Percentiles rank a stretch among this genome's conserved stretches.
Evolutionary conservation across 164 flowering plant species (phyloP).

Genomic region (Sextonia rubra): DNA sequence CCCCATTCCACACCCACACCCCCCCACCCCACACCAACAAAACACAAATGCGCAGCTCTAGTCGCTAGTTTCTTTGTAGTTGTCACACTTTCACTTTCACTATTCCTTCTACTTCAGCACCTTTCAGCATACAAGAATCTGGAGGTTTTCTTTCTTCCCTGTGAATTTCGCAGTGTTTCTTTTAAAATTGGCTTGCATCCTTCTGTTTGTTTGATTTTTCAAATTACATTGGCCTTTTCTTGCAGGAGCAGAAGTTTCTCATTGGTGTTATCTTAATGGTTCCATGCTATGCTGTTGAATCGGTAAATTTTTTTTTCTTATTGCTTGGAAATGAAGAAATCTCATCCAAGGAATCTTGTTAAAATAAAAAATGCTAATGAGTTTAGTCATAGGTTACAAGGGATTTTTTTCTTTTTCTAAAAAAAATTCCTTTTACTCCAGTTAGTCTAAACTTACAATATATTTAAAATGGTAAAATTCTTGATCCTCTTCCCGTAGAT

Average conservation of each 20-base stretch:
- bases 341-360: background rate
- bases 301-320: slow-evolving; percentile 43
- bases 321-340: no score
- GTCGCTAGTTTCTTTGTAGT: slow-evolving; percentile 47
- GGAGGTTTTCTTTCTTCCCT: slow-evolving; percentile 39
- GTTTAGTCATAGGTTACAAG: background rate
- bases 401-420: background rate
- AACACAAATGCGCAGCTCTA: slow-evolving; percentile 61
- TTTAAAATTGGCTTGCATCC: background rate
- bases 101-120: slow-evolving; percentile 67
- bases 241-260: slow-evolving; percentile 94
- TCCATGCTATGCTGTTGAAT: slow-evolving; percentile 90
- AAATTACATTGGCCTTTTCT: slow-evolving; percentile 4
- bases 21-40: no score
- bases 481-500: background rate
- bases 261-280: slow-evolving; percentile 93
- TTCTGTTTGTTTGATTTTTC: background rate
- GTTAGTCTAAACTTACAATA: background rate
- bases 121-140: slow-evolving; percentile 74
- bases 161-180: background rate
- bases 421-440: background rate
- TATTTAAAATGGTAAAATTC: background rate
- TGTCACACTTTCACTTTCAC: slow-evolving; percentile 47
- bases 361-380: background rate
- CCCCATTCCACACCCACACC: no score